These are phyloP conservation scores for Colletotrichum graminicola DNA, from an alignment of 2,329 filamentous ascomycete genomes.

Conservation along the genomic window DNA sequence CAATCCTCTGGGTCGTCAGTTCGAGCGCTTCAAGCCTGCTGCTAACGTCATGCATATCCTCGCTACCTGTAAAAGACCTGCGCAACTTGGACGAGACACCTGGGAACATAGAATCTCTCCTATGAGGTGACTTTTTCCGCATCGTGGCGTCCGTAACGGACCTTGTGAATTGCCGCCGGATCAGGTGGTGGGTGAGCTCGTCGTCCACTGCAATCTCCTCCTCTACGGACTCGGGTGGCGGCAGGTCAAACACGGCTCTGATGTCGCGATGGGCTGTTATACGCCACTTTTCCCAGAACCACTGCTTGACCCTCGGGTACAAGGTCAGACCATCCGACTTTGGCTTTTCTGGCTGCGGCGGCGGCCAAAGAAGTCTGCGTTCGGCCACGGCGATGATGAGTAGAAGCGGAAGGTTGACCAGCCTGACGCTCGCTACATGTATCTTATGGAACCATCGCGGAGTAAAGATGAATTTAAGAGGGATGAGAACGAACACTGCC, in stretches of 20 bases:
- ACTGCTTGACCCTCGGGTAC: slow-evolving; percentile 50
- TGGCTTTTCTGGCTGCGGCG: slow-evolving; percentile 35
- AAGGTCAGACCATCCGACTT: slow-evolving; percentile 44
- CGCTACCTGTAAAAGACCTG: slow-evolving; percentile 60
- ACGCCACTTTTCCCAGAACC: slow-evolving; percentile 76
- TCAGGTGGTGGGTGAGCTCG: slow-evolving; percentile 68
- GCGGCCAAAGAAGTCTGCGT: slow-evolving; percentile 74
- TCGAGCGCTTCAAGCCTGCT: slow-evolving; percentile 64
- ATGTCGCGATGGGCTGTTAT: slow-evolving; percentile 80
- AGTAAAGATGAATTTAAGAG: slow-evolving; percentile 82
- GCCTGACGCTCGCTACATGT: slow-evolving; percentile 80
- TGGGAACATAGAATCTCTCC: slow-evolving; percentile 70
- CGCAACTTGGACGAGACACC: slow-evolving; percentile 64
- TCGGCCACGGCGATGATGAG: slow-evolving; percentile 79
- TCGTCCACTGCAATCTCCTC: slow-evolving; percentile 71
- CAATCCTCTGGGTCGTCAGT: slow-evolving; percentile 61
- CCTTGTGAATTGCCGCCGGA: slow-evolving; percentile 67
- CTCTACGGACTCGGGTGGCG: slow-evolving; percentile 72
- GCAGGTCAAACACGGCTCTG: slow-evolving; percentile 78
- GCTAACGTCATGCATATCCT: slow-evolving; percentile 59
- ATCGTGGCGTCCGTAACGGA: slow-evolving; percentile 56
- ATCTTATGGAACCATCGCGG: slow-evolving; percentile 92
- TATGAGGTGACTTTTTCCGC: slow-evolving; percentile 52
- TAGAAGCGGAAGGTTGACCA: slow-evolving; percentile 81
- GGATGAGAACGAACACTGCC: slow-evolving; percentile 79